These are phyloP conservation scores for Arabidopsis hybrid DNA, from an alignment of 441 rosid genomes.

Conservation along the genomic window DNA sequence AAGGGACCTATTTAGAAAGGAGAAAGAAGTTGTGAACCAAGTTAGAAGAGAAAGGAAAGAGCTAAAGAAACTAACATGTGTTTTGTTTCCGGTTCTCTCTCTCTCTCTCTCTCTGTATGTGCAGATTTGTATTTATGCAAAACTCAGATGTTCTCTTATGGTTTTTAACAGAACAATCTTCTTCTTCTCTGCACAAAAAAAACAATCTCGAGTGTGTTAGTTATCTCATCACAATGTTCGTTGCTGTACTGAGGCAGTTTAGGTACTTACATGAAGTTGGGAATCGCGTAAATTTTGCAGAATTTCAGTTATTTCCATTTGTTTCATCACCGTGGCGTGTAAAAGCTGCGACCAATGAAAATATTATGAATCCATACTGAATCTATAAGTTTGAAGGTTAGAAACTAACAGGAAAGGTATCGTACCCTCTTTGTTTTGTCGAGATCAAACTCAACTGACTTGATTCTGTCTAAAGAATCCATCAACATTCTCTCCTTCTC, in stretches of 20 bases:
- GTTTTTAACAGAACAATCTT: slow-evolving; percentile 41
- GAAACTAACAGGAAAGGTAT: slow-evolving; percentile 6
- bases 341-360: slow-evolving; percentile 58
- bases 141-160: slow-evolving; percentile 39
- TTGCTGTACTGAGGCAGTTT: background rate
- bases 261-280: slow-evolving; percentile 64
- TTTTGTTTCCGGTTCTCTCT: background rate
- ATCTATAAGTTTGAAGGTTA: slow-evolving; percentile 7
- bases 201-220: slow-evolving; percentile 14
- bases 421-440: slow-evolving; percentile 87
- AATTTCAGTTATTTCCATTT: slow-evolving; percentile 71
- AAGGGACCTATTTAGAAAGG: slow-evolving; percentile 1
- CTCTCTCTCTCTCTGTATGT: slow-evolving; percentile 32
- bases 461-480: slow-evolving; percentile 91
- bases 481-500: slow-evolving; percentile 85
- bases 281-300: slow-evolving; percentile 67
- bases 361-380: background rate
- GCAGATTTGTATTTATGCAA: slow-evolving; percentile 39
- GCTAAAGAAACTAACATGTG: slow-evolving; percentile 30
- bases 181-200: slow-evolving; percentile 44
- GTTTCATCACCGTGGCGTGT: slow-evolving; percentile 74
- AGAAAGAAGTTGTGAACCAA: background rate
- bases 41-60: slow-evolving; percentile 25
- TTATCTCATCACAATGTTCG: slow-evolving; percentile 1
- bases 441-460: slow-evolving; percentile 85